Evolutionary conservation across 768 basidiomycete genomes (phyloP).

Genomic region (Mrakia gelida): DNA sequence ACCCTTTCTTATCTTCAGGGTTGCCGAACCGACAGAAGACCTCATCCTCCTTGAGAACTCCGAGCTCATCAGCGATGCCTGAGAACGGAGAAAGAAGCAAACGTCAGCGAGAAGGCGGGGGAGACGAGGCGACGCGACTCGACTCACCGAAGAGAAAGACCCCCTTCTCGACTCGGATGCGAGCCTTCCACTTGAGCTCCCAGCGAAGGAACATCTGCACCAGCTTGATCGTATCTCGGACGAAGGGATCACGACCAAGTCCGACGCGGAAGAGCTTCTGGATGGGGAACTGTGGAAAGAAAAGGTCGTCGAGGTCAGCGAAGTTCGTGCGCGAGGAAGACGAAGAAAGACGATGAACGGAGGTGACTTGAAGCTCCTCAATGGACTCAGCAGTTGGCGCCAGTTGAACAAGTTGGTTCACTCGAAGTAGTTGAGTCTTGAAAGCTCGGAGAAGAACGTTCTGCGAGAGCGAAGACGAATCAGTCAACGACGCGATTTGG

Average conservation of each 20-base stretch:
- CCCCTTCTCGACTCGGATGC: conserved; percentile 23
- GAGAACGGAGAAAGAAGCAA: too few relatives aligned
- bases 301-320: too few relatives aligned
- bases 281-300: conserved; percentile 14
- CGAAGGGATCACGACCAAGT: conserved; percentile 2
- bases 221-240: conserved; percentile 16
- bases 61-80: conserved; percentile 21
- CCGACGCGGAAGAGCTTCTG: conserved; percentile 15
- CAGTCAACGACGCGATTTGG: background rate
- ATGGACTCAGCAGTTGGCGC: background rate
- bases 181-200: conserved; percentile 26
- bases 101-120: too few relatives aligned
- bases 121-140: too few relatives aligned
- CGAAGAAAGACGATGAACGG: background rate
- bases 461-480: background rate
- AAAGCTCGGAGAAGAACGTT: background rate
- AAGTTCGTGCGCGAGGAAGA: background rate
- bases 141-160: conserved; percentile 20
- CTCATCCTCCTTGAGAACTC: conserved; percentile 17
- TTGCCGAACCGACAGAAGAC: conserved; percentile 23
- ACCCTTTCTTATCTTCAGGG: background rate
- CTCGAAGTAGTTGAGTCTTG: background rate
- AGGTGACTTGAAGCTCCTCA: conserved; percentile 4
- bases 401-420: background rate
- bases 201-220: background rate